These are phyloP conservation scores for Torulaspora quercuum DNA, from an alignment of 805 yeast genomes.

Conservation along the genomic window DNA sequence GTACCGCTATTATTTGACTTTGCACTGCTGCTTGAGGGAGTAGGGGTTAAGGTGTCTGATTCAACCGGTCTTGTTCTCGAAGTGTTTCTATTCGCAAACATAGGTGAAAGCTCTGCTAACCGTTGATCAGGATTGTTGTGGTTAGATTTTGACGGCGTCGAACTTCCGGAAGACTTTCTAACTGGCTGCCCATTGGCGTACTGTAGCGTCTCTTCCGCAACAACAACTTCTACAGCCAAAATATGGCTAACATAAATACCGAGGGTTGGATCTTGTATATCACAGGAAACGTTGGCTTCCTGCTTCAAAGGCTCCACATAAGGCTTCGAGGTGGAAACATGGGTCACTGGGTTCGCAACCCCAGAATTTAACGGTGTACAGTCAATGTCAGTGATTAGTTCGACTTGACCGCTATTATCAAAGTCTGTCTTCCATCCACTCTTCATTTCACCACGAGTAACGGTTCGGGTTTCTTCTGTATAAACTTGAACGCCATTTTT, in stretches of 20 bases:
- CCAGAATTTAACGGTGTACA: slow-evolving; percentile 58
- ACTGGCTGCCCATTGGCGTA: slow-evolving; percentile 35
- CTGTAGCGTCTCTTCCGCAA: slow-evolving; percentile 81
- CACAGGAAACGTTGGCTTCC: slow-evolving; percentile 61
- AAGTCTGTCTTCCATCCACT: slow-evolving; percentile 96
- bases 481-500: slow-evolving; percentile 45
- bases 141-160: slow-evolving; percentile 7
- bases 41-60: slow-evolving; percentile 23
- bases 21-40: slow-evolving; percentile 14
- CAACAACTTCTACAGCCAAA: slow-evolving; percentile 81
- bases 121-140: slow-evolving; percentile 36
- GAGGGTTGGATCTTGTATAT: slow-evolving; percentile 72
- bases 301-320: slow-evolving; percentile 28
- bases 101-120: slow-evolving; percentile 44
- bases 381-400: slow-evolving; percentile 67
- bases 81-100: slow-evolving; percentile 39
- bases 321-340: slow-evolving; percentile 42
- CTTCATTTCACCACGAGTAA: slow-evolving; percentile 77
- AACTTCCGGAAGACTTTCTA: slow-evolving; percentile 11
- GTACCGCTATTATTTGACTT: slow-evolving; percentile 10
- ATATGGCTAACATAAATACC: slow-evolving; percentile 78
- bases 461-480: slow-evolving; percentile 68
- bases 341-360: slow-evolving; percentile 43
- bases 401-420: slow-evolving; percentile 71
- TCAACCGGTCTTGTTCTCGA: slow-evolving; percentile 23